These are phyloP conservation scores for Gossypium herbaceum DNA, from an alignment of 345 rosid genomes.

Conservation along the genomic window DNA sequence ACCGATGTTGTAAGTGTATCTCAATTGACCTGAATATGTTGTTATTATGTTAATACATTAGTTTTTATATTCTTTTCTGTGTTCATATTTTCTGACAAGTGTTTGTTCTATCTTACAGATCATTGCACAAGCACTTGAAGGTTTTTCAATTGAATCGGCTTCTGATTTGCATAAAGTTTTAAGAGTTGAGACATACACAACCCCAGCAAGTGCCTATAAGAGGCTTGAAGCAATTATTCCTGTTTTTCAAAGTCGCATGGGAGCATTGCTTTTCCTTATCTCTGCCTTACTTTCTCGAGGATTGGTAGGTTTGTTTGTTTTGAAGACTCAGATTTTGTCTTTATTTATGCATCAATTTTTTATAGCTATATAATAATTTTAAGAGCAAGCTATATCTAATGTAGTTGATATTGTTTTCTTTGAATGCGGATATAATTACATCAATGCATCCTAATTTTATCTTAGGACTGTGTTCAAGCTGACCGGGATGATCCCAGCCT, in stretches of 20 bases:
- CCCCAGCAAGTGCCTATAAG: slow-evolving; percentile 45
- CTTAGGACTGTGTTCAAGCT: slow-evolving; percentile 71
- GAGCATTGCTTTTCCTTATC: slow-evolving; percentile 87
- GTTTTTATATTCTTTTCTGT: neutral
- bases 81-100: slow-evolving; percentile 11
- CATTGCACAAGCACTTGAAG: slow-evolving; percentile 51
- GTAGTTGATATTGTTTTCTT: neutral
- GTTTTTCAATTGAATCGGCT: slow-evolving; percentile 70
- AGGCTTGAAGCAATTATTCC: slow-evolving; percentile 61
- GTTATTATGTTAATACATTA: neutral
- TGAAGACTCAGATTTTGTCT: neutral
- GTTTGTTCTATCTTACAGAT: slow-evolving; percentile 32
- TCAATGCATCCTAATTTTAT: neutral
- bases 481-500: slow-evolving; percentile 94
- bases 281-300: slow-evolving; percentile 94
- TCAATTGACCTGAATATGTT: neutral
- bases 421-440: neutral
- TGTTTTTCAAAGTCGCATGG: slow-evolving; percentile 85
- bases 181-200: slow-evolving; percentile 54
- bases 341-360: neutral
- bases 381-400: neutral
- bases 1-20: slow-evolving; percentile 53
- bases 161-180: slow-evolving; percentile 69
- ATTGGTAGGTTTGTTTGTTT: slow-evolving; percentile 61
- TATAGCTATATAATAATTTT: neutral